A percentile compares a stretch with the other conserved stretches of the same genome.
These are phyloP conservation scores for Globisporangium apiculatum DNA, from an alignment of 352 stramenopile species.

Conservation along the genomic window DNA sequence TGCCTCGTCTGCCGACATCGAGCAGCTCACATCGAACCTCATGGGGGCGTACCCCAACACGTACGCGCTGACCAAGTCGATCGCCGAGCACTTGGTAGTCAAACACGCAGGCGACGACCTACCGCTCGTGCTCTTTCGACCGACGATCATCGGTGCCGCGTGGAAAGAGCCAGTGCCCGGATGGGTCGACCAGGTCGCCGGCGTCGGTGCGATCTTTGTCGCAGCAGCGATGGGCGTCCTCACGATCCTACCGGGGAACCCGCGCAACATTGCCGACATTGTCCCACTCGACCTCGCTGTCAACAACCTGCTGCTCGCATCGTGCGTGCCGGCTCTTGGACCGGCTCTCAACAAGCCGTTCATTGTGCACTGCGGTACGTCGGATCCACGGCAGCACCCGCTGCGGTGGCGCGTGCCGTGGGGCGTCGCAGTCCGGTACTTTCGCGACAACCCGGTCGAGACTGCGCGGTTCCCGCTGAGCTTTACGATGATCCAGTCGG, in stretches of 20 bases:
- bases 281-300: constrained; percentile 77
- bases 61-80: constrained; percentile 86
- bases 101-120: constrained; percentile 31
- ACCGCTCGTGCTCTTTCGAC: constrained; percentile 71
- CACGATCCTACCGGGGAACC: constrained; percentile 75
- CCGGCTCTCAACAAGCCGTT: constrained; percentile 18
- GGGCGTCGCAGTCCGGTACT: constrained; percentile 56
- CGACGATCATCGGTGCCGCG: constrained; percentile 81
- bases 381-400: constrained; percentile 68
- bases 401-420: constrained; percentile 73
- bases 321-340: constrained; percentile 24
- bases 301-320: constrained; percentile 64
- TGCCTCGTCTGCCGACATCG: constrained; percentile 45
- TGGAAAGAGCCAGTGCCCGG: constrained; percentile 83
- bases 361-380: constrained; percentile 72
- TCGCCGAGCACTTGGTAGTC: constrained; percentile 74
- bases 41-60: constrained; percentile 88
- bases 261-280: constrained; percentile 74
- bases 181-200: constrained; percentile 78
- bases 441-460: constrained; percentile 54
- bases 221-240: constrained; percentile 69
- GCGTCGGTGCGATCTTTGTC: constrained; percentile 73
- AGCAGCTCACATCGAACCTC: constrained; percentile 63
- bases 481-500: constrained; percentile 74
- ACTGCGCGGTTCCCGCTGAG: constrained; percentile 47